Evolutionary conservation across 179 eudicot species (phyloP), one percentile per base, ranked within the genome.

Genomic region (Dionaea muscipula): DNA sequence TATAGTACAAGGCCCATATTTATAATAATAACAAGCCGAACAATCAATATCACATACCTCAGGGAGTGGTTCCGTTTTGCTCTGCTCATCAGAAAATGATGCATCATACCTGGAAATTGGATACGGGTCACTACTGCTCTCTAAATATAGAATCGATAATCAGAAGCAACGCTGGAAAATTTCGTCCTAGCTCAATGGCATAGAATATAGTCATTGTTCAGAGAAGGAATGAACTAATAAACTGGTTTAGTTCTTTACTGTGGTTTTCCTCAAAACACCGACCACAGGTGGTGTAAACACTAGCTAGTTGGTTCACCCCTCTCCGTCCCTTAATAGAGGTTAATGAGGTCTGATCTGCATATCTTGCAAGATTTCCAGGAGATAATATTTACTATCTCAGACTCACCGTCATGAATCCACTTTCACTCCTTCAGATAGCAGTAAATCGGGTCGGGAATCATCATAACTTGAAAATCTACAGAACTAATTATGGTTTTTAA

Each of bases 61-160:
- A 12, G 85, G 67, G 51, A 88, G 85, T 56, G 69, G 76, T 23
- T 72, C 75, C 31, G 68, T 70, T 33, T 69, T 69, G 33, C 62
- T 63, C 41, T 62, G 65, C 36, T 68, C 64, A 58, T 48, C 60
- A 26, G 63, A 24, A 38, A 57, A 50, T 45, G 70, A 63, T 56
- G 68, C 67, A 69, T 84, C 94, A 53, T 88, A 84, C 94, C 96
- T 87, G 57, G 24, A 68, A n/a, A 58, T 28, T 17, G 26, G 36
- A 44, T 16, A 11, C 4, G 46, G n/a, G n/a, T n/a, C n/a, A n/a
- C n/a, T n/a, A n/a, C n/a, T n/a, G n/a, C n/a, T n/a, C n/a, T n/a
- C n/a, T n/a, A n/a, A n/a, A 4, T 33, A 4, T 31, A 4, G 5
- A 31, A 11, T 31, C 5, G 31, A 37, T 22, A 62, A 31, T 14